phyloP scores from a whole-genome alignment of 2,329 filamentous ascomycete genomes.

The Nemania bipapillata region DNA sequence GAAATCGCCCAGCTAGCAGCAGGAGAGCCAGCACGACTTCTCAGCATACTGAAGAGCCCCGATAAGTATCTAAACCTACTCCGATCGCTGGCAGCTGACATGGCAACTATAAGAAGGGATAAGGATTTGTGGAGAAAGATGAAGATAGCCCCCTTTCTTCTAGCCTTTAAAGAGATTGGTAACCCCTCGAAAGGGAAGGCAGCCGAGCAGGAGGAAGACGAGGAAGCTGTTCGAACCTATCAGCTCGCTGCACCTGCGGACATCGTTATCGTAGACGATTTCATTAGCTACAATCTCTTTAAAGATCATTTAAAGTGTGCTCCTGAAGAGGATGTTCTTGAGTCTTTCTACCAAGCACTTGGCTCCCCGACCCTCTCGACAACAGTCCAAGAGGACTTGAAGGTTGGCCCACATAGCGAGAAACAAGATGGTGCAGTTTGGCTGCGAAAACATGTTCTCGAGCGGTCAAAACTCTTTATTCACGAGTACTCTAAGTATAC shows the following conservation, averaged over 20 bases:
- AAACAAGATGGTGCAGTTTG: slow-evolving; percentile 76
- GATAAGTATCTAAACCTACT: slow-evolving; percentile 90
- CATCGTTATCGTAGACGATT: slow-evolving; percentile 86
- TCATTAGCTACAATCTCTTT: slow-evolving; percentile 88
- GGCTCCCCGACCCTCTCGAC: slow-evolving; percentile 80
- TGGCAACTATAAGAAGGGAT: slow-evolving; percentile 76
- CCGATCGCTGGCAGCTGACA: slow-evolving; percentile 79
- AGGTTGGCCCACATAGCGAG: slow-evolving; percentile 72
- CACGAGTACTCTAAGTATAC: slow-evolving; percentile 78
- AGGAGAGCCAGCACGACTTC: slow-evolving; percentile 81
- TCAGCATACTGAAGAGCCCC: slow-evolving; percentile 79
- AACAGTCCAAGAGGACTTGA: slow-evolving; percentile 80
- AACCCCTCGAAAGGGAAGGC: slow-evolving; percentile 59
- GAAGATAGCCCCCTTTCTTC: slow-evolving; percentile 77
- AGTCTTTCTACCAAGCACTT: slow-evolving; percentile 84
- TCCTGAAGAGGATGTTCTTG: slow-evolving; percentile 87
- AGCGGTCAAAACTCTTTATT: slow-evolving; percentile 88
- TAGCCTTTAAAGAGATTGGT: slow-evolving; percentile 81
- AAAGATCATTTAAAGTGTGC: slow-evolving; percentile 84
- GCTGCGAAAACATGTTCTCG: slow-evolving; percentile 83
- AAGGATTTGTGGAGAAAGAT: slow-evolving; percentile 81
- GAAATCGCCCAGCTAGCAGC: slow-evolving; percentile 89
- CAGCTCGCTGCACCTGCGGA: slow-evolving; percentile 76
- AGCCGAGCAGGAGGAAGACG: slow-evolving; percentile 61
- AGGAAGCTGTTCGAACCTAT: slow-evolving; percentile 78